These are phyloP conservation scores for Nymphaea colorata DNA, from an alignment of 164 flowering plant species.

Conservation along the genomic window DNA sequence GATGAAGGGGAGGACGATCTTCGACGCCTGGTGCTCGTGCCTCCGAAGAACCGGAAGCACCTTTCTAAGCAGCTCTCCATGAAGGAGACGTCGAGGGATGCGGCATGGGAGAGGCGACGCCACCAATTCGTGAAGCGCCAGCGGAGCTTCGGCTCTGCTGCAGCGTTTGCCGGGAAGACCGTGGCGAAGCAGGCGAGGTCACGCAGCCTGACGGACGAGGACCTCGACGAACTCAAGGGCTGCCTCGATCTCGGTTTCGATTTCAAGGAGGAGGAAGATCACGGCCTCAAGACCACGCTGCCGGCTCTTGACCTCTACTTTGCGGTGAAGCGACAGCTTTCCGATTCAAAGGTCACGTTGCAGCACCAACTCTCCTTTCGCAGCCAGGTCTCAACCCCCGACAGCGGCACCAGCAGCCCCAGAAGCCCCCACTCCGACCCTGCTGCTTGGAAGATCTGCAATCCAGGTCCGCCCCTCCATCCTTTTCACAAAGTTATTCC, in stretches of 20 bases:
- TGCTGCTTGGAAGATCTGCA: constrained; percentile 63
- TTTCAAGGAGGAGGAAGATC: constrained; percentile 52
- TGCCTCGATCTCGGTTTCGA: constrained; percentile 86
- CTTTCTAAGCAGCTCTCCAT: constrained; percentile 66
- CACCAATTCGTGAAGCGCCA: constrained; percentile 35
- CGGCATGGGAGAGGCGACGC: constrained; percentile 80
- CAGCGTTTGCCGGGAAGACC: constrained; percentile 10
- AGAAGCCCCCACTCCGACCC: constrained; percentile 22
- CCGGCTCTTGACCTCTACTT: constrained; percentile 88
- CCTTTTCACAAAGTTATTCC: not conserved
- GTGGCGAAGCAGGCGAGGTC: not conserved
- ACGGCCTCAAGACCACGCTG: constrained; percentile 47
- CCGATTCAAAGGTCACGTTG: constrained; percentile 6
- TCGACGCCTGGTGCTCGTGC: not conserved
- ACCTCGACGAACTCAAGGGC: constrained; percentile 69
- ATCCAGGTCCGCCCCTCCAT: constrained; percentile 38
- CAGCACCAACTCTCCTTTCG: constrained; percentile 11
- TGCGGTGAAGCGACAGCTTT: constrained; percentile 61
- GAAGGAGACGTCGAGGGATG: constrained; percentile 55
- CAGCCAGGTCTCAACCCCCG: constrained; percentile 3
- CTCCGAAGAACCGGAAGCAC: constrained; percentile 14
- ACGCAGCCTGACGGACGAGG: constrained; percentile 60
- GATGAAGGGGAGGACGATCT: not conserved
- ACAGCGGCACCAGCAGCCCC: constrained; percentile 43
- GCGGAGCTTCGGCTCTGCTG: constrained; percentile 14